Evolutionary conservation across 257 asterid species (phyloP), one percentile per base, ranked within the genome.

Genomic region (Mitragyna speciosa): DNA sequence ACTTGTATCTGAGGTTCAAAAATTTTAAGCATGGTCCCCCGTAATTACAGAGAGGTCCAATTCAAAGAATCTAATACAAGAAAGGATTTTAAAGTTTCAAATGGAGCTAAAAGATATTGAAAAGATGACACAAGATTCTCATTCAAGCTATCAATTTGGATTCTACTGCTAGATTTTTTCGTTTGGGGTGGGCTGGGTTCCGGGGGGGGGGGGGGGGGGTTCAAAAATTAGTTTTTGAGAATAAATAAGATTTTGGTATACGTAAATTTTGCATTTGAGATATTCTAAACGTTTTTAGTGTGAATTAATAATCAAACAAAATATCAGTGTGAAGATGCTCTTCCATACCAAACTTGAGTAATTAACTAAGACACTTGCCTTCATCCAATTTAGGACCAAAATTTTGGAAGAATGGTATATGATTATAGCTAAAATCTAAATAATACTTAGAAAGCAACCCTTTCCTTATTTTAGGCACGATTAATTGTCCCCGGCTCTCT

Each of bases 51-150:
- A 43, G 66, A 77, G 80, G 56, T 49, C 47, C 51, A 77, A 36
- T 77, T 77, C 52, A 77, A 66, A 48, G 75, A 70, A 77, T 68
- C 75, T 22, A 31, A 12, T 19, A 45, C n/a, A 5, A 63, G 7
- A n/a, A 3, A 31, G 36, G n/a, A 0, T n/a, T 30, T 16, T 48
- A 48, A 48, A 74, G 77, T 17, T 71, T 71, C 59, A 71, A 12
- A 43, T 24, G 48, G 11, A 45, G 8, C 9, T 24, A 70, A 70
- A 70, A 19, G 19, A 45, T 26, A 12, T 22, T 59, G n/a, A 70
- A 72, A 72, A 72, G 64, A 48, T 28, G 47, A 72, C 30, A 17
- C 16, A 24, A 6, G n/a, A 17, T 5, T 56, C 12, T 16, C 12
- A 4, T 14, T 71, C 33, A 63, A 63, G 11, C 36, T 10, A 63